Conservation (phyloP, 805 yeast species). For the Myxozyma neotropica region DNA sequence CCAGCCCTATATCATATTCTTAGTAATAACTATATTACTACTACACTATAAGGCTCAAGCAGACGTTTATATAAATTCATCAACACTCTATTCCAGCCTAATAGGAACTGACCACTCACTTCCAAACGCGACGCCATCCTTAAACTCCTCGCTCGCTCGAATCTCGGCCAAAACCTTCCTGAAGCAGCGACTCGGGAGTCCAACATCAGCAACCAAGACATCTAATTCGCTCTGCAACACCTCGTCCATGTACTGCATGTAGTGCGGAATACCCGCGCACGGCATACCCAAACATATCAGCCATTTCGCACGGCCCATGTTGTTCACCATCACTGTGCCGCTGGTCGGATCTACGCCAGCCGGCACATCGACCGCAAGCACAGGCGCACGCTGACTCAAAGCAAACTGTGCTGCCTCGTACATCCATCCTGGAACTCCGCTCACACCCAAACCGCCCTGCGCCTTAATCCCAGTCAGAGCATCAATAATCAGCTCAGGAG, state of each 20-base stretch:
- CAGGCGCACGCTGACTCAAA: constrained; percentile 52
- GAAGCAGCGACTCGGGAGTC: constrained; percentile 34
- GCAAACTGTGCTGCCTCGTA: constrained; percentile 65
- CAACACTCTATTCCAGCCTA: constrained; percentile 11
- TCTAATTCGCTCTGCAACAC: constrained; percentile 11
- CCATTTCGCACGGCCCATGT: constrained; percentile 39
- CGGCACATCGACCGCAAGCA: constrained; percentile 76
- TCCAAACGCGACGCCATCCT: constrained; percentile 30
- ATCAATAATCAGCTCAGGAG: constrained; percentile 78
- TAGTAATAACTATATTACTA: not conserved
- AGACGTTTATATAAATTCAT: not conserved
- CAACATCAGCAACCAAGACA: constrained; percentile 34
- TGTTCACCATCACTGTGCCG: constrained; percentile 53
- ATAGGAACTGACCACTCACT: constrained; percentile 31
- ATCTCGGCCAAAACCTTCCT: constrained; percentile 10
- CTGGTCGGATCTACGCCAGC: constrained; percentile 83
- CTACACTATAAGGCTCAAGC: not conserved
- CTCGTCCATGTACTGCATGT: constrained; percentile 25
- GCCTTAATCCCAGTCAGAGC: constrained; percentile 84
- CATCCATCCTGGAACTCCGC: constrained; percentile 31
- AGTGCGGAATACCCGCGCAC: constrained; percentile 23
- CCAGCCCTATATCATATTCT: not conserved
- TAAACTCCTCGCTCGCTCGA: constrained; percentile 20
- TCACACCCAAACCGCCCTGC: constrained; percentile 39
- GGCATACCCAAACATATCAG: constrained; percentile 40